phyloP scores from a whole-genome alignment of 2,329 filamentous ascomycete species.

The Xylariaceae sp. region DNA sequence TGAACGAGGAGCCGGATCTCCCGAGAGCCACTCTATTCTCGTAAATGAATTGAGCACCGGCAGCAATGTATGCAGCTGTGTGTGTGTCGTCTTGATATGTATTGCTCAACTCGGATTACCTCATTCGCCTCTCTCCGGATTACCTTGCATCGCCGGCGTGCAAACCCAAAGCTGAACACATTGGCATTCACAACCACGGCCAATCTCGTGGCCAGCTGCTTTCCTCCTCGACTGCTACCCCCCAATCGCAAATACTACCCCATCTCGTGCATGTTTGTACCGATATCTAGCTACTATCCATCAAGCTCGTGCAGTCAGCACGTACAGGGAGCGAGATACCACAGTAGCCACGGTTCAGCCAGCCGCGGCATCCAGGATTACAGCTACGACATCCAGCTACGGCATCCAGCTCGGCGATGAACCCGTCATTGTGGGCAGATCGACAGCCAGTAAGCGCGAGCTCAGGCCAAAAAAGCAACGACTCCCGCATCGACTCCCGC shows the following conservation, averaged over 20 bases:
- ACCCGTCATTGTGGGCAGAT: slow-evolving; percentile 3
- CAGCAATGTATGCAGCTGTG: not conserved
- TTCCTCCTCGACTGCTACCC: not conserved
- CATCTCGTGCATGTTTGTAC: slow-evolving; percentile 1
- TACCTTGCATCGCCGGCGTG: slow-evolving; percentile 10
- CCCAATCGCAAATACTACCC: slow-evolving; percentile 3
- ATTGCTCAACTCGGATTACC: slow-evolving; percentile 6
- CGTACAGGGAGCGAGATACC: not conserved
- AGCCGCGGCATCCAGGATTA: not conserved
- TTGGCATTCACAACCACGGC: slow-evolving; percentile 6
- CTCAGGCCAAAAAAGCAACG: slow-evolving; percentile 9
- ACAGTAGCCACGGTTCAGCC: too few relatives aligned
- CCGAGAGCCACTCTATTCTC: slow-evolving; percentile 8
- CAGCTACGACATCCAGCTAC: not conserved
- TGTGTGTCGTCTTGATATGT: slow-evolving; percentile 5
- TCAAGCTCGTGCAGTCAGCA: slow-evolving; percentile 2
- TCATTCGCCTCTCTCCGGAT: slow-evolving; percentile 6
- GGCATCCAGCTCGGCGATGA: not conserved
- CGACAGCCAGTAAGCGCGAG: slow-evolving; percentile 1
- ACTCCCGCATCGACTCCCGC: slow-evolving; percentile 6
- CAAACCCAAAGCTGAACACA: slow-evolving; percentile 3
- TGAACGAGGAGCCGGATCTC: slow-evolving; percentile 11
- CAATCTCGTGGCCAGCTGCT: slow-evolving; percentile 5
- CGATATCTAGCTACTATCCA: slow-evolving; percentile 4
- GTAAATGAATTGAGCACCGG: not conserved